These are phyloP conservation scores for Zasmidium citrigriseum DNA, from an alignment of 2,329 filamentous ascomycete genomes.

Conservation along the genomic window DNA sequence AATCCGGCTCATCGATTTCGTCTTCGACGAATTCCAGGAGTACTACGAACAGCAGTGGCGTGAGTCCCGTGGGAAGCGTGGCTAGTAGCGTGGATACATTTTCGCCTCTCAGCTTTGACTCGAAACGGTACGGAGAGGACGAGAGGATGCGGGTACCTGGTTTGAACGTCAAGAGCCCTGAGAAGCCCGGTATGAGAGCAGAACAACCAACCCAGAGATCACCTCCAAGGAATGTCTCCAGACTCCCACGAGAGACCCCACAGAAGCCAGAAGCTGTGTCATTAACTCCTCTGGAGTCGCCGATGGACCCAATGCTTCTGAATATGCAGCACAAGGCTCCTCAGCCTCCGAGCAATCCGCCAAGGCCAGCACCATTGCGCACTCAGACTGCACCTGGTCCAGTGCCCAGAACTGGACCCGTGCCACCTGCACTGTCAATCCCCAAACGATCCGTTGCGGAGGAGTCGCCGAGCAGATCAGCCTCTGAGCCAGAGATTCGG, in stretches of 20 bases:
- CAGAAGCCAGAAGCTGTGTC: constrained; percentile 6
- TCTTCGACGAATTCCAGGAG: constrained; percentile 27
- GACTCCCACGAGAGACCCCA: constrained; percentile 10
- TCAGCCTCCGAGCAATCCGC: constrained; percentile 3
- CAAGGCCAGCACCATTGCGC: constrained; percentile 1
- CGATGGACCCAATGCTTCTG: constrained; percentile 33
- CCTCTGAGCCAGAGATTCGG: constrained; percentile 1
- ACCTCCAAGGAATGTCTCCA: constrained; percentile 22
- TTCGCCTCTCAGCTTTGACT: constrained; percentile 21
- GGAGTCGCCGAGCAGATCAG: background rate
- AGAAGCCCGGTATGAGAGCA: constrained; percentile 28
- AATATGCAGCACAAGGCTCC: constrained; percentile 11
- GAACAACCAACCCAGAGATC: constrained; percentile 27
- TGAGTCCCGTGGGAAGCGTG: constrained; percentile 33
- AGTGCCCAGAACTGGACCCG: background rate
- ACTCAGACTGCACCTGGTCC: constrained; percentile 7
- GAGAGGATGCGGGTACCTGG: constrained; percentile 27
- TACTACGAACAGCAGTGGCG: constrained; percentile 30
- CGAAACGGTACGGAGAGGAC: constrained; percentile 23
- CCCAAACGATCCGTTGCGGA: background rate
- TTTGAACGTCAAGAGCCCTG: constrained; percentile 23
- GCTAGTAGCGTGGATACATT: constrained; percentile 35
- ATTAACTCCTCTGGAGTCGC: constrained; percentile 30
- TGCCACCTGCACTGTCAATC: constrained; percentile 7
- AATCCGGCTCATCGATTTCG: constrained; percentile 32